Base-by-base conservation (phyloP, 1,284 basidiomycete species). In the Erythrobasidium hasegawianum region DNA sequence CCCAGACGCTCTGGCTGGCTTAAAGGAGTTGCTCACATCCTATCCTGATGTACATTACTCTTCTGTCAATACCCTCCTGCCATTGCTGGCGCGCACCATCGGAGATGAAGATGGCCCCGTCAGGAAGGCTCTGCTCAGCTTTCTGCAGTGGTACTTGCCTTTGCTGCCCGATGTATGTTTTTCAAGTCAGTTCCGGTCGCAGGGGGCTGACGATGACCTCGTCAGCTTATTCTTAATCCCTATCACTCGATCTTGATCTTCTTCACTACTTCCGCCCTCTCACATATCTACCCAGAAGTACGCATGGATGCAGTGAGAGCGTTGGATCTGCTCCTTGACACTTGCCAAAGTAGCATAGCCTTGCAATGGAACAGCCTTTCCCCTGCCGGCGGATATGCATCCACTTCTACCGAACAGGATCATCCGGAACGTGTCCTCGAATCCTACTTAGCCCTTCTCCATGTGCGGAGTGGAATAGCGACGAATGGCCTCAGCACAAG, bases 251-350 rank as follows among this genome's bases (percentile, higher is more conserved):
- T 64, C 53, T 54, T 96, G 1, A 80, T 95, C 16, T 83, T 97
- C 13, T 96, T 92, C 76, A 86, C 87, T 0, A 86, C 90, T 1
- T 95, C 94, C 2, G 91, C 91, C 0, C 87, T 96, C 76, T 93
- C 90, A 0, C 89, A 96, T 74, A 96, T 98, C 65, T 95, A 93
- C 76, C 91, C 92, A 9, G 90, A 94, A 73, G 89, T 97, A 66
- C 83, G 92, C 9, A 82, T 97, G 50, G 95, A 97, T 75, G 91
- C 92, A 0, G 82, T 95, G 69, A 85, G 86, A 26, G 84, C 94
- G 69, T 78, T 98, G 56, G 84, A 90, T 73, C 77, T 96, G 14
- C 82, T 93, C 39, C 81, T 97, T 1, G 85, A 88, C 39, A 76
- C 82, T 56, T 83, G 89, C 2, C 90, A 92, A 1, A 80, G 81